phyloP scores from a whole-genome alignment of 176 grass and related monocot species.

The Microstegium vimineum region DNA sequence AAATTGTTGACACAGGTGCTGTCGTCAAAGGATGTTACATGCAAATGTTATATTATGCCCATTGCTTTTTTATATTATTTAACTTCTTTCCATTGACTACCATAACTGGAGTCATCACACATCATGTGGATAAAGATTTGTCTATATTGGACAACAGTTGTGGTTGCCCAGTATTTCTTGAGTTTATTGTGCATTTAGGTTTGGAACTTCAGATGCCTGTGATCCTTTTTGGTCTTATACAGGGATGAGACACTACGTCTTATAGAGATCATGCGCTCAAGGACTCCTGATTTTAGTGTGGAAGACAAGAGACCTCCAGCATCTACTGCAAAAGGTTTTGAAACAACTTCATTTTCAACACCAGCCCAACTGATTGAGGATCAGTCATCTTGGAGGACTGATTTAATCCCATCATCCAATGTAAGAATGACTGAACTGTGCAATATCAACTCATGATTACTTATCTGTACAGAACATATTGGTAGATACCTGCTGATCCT shows the following conservation, averaged over 20 bases:
- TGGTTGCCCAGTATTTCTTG: neutral
- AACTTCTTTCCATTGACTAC: neutral
- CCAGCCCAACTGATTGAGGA: conserved; percentile 2
- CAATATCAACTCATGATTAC: conserved; percentile 7
- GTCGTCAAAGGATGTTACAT: neutral
- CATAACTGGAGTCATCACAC: conserved; percentile 10
- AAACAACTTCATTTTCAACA: conserved; percentile 25
- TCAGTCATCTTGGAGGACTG: conserved; percentile 13
- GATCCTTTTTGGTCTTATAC: conserved; percentile 26
- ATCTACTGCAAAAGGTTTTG: conserved; percentile 27
- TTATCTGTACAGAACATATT: neutral
- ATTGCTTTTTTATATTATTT: neutral
- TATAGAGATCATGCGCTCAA: conserved; percentile 43
- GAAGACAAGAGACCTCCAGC: conserved; percentile 24
- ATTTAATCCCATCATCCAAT: conserved; percentile 19
- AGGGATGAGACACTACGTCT: conserved; percentile 48
- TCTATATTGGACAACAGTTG: neutral
- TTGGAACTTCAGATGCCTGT: conserved; percentile 5
- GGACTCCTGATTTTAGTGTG: conserved; percentile 38
- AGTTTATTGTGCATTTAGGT: conserved; percentile 7
- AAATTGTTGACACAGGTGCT: neutral
- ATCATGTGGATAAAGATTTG: neutral
- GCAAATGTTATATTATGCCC: neutral
- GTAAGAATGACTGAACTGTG: conserved; percentile 34
- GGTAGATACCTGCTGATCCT: neutral